Evolutionary conservation across 306 rosid species (phyloP), one percentile per base, ranked within the genome.

Genomic region (Casuarina equisetifolia): DNA sequence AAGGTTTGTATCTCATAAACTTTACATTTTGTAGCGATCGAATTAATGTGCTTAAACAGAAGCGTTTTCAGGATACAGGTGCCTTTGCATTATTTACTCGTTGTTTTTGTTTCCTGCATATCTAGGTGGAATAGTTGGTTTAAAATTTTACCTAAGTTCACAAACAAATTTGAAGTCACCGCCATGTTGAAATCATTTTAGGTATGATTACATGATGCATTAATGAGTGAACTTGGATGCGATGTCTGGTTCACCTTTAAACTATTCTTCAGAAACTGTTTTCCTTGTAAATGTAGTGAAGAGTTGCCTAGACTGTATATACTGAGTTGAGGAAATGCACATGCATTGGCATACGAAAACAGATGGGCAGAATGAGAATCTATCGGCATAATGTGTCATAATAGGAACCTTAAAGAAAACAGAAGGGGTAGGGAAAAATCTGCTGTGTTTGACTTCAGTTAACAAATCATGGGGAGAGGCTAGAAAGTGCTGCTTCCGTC

Each of bases 1-100:
- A 49, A 40, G 46, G 16, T 40, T 64, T 39, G 70, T 64, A 64
- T 15, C 16, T 62, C 43, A 62, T 62, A 62, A 59, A 62, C 69
- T 62, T 42, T n/a, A 15, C 69, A 35, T 61, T 36, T 62, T 61
- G 43, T 61, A 35, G 43, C 1, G 63, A 10, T 32, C 0, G 25
- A 66, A 66, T 9, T 39, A 66, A 39, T 66, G 70, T 66, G 17
- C 32, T 40, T 8, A 3, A 66, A 40, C 25, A 16, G 17, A 36
- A 36, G 44, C 38, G 69, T 38, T 66, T 40, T 40, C 42, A n/a
- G 40, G 19, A 40, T 15, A 25, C 6, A 66, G 50, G 48, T 17
- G 17, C 71, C 71, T 5, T 6, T 12, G 6, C 71, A 32, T 17
- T 16, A 66, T 42, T 58, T 42, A 39, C 71, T 66, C 42, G 49